These are phyloP conservation scores for Fraxinus floribunda DNA, from an alignment of 305 asterid species.

Conservation along the genomic window DNA sequence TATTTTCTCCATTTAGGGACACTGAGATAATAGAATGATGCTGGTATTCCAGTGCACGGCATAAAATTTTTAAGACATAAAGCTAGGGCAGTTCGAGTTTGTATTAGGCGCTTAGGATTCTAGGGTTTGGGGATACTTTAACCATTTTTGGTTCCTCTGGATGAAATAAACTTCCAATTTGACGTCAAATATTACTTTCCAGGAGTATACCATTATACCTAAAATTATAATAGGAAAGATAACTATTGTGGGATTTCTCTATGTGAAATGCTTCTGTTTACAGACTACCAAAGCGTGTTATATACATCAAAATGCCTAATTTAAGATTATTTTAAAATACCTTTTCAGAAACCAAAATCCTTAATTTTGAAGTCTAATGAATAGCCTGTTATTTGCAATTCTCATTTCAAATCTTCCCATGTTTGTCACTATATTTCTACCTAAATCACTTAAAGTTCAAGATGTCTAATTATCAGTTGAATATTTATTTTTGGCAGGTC, in stretches of 20 bases:
- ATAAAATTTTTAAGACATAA: neutral
- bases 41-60: neutral
- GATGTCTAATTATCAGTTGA: conserved; percentile 3
- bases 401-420: neutral
- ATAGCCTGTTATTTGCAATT: neutral
- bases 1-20: neutral
- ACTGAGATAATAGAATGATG: neutral
- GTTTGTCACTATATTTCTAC: neutral
- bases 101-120: neutral
- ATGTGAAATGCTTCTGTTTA: neutral
- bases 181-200: neutral
- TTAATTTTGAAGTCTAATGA: neutral
- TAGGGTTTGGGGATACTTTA: neutral
- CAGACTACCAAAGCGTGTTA: neutral
- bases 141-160: neutral
- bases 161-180: neutral
- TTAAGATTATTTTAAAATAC: neutral
- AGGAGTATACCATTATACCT: neutral
- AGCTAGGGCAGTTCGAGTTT: neutral
- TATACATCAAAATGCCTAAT: neutral
- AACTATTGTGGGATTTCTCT: neutral
- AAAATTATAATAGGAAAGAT: neutral
- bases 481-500: conserved; percentile 53
- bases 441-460: conserved; percentile 6
- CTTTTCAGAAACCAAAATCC: neutral